A percentile compares a stretch with the other conserved stretches of the same genome.
Evolutionary conservation across 208 protist genomes (phyloP).

Genomic region (Naegleria lovaniensis): DNA sequence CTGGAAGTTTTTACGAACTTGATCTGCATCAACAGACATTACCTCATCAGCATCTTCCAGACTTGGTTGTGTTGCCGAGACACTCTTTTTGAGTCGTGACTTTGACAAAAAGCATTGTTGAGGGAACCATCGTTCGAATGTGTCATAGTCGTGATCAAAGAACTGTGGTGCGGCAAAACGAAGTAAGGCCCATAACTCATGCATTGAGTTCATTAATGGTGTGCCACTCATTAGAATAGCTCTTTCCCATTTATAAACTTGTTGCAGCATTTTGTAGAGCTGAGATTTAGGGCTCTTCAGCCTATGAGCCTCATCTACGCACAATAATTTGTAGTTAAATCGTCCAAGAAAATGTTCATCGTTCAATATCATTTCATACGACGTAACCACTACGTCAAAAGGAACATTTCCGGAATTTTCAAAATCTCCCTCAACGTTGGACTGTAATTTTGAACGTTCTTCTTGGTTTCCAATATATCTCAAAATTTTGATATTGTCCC

Average conservation of each 20-base stretch:
- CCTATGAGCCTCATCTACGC: slow-evolving; percentile 97
- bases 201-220: slow-evolving; percentile 71
- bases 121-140: slow-evolving; percentile 66
- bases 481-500: not conserved
- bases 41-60: not conserved
- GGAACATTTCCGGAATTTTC: not conserved
- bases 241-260: slow-evolving; percentile 37
- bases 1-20: slow-evolving; percentile 39
- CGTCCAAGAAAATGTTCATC: slow-evolving; percentile 77
- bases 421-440: not conserved
- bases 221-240: slow-evolving; percentile 63
- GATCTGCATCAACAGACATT: not conserved
- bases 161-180: slow-evolving; percentile 82
- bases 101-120: not conserved
- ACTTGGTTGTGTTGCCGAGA: not conserved
- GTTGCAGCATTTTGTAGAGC: not conserved
- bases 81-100: not conserved
- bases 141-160: slow-evolving; percentile 58
- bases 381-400: slow-evolving; percentile 80
- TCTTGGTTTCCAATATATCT: not conserved
- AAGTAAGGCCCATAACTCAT: slow-evolving; percentile 87
- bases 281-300: slow-evolving; percentile 14
- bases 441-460: not conserved
- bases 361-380: slow-evolving; percentile 89
- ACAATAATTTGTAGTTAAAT: slow-evolving; percentile 84